Percentiles rank a stretch among this genome's conserved stretches.
phyloP scores from a whole-genome alignment of 1,139 yeast species.

The Kodamaea fungicola region DNA sequence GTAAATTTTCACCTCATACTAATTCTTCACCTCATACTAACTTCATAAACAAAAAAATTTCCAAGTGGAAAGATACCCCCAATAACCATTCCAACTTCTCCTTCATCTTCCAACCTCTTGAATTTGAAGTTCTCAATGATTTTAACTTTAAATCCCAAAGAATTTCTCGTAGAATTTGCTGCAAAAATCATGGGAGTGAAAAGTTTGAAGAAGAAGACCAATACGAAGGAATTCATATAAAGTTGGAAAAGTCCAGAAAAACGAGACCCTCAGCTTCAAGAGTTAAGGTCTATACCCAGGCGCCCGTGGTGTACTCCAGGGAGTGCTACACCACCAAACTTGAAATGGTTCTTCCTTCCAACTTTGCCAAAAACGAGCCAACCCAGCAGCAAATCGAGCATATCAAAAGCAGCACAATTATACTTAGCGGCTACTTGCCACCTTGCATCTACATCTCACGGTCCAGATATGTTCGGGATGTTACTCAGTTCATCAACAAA shows the following conservation, averaged over 20 bases:
- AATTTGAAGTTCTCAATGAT: no score
- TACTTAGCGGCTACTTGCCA: background rate
- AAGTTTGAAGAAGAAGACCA: constrained; percentile 1
- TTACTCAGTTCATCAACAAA: background rate
- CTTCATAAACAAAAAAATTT: no score
- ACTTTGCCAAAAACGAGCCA: constrained; percentile 1
- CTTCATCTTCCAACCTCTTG: no score
- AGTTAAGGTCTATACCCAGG: background rate
- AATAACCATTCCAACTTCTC: no score
- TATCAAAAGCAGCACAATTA: background rate
- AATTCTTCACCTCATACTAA: no score
- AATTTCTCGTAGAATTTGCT: no score
- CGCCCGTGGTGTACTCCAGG: constrained; percentile 2
- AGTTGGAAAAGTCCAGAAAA: constrained; percentile 5
- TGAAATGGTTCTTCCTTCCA: constrained; percentile 2
- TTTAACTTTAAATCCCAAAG: no score
- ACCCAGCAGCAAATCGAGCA: background rate
- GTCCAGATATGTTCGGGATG: background rate
- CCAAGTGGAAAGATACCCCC: no score
- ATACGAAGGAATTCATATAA: background rate
- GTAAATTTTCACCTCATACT: no score
- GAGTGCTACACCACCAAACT: background rate
- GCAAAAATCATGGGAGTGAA: no score
- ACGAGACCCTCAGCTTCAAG: constrained; percentile 3
- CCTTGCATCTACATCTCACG: constrained; percentile 2